A percentile compares a stretch with the other conserved stretches of the same genome.
These are phyloP conservation scores for Beauveria asiatica DNA, from an alignment of 2,329 filamentous ascomycete genomes.

Conservation along the genomic window DNA sequence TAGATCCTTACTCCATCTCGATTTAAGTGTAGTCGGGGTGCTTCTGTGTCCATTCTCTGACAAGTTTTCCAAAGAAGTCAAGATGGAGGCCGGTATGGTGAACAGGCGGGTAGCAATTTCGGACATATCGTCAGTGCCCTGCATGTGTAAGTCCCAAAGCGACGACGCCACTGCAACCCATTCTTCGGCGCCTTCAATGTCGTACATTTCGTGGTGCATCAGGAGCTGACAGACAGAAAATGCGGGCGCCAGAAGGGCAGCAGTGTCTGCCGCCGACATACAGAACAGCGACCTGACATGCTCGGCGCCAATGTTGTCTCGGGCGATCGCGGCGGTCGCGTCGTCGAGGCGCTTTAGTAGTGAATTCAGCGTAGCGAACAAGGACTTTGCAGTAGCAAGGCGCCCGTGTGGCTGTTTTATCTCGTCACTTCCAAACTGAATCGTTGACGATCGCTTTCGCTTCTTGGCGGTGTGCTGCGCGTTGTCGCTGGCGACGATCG, in stretches of 20 bases:
- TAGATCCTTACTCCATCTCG: constrained; percentile 38
- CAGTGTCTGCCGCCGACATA: constrained; percentile 37
- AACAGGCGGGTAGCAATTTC: constrained; percentile 43
- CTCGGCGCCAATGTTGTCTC: constrained; percentile 45
- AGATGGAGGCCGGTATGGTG: constrained; percentile 28
- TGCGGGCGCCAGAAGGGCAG: constrained; percentile 36
- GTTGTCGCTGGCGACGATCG: constrained; percentile 22
- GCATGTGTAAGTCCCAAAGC: constrained; percentile 48
- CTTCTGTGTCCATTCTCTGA: constrained; percentile 18
- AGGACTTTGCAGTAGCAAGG: constrained; percentile 36
- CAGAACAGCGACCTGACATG: constrained; percentile 51
- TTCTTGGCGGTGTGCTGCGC: constrained; percentile 26
- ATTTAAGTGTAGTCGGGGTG: constrained; percentile 16
- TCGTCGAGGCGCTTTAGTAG: constrained; percentile 38
- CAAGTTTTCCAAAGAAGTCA: constrained; percentile 20
- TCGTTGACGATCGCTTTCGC: constrained; percentile 35
- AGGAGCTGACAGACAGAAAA: constrained; percentile 36
- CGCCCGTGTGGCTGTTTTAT: constrained; percentile 33
- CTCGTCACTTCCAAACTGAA: constrained; percentile 29
- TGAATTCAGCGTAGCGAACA: constrained; percentile 38
- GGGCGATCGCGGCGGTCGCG: constrained; percentile 25
- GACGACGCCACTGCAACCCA: constrained; percentile 40
- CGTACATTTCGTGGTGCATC: constrained; percentile 24
- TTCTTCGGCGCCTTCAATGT: constrained; percentile 28
- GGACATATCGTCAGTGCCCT: constrained; percentile 35